Base-by-base conservation (phyloP, 805 yeast genomes). In the Saccharomycopsis synnaedendra region DNA sequence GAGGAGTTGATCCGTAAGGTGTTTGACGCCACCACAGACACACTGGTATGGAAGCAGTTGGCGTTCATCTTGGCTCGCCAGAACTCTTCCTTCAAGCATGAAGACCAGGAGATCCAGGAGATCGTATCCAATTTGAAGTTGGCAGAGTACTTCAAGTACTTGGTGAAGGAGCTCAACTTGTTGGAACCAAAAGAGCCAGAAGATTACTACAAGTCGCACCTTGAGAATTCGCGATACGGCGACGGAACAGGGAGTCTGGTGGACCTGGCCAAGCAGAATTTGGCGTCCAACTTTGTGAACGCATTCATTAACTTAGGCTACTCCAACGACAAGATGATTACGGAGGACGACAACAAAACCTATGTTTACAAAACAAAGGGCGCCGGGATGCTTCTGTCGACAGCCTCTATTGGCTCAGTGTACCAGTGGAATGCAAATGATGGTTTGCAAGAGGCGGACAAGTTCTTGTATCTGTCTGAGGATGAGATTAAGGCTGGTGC, bases 401-500 rank as follows among this genome's bases (percentile, higher is more conserved):
- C 95, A 28, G 97, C 97, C 3, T 80, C 93, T 44, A 73, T 90
- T 47, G 99, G 97, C 48, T 73, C 94, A 4, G 74, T 93, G 54
- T 80, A 81, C 61, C 87, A 86, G 60, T 93, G 99, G 99, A 85
- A 90, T 65, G 73, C 76, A 48, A 77, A 80, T 57, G 90, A 85
- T 56, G 97, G 97, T 54, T 74, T 93, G 55, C 96, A 90, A 66
- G 78, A 77, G 49, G 72, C 93, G 57, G 97, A 93, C 66, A 85
- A 84, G 64, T 89, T 83, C 63, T 69, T 90, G 49, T 89, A 89
- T 60, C 82, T 95, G 3, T 75, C 80, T 11, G 95, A 88, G 57
- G 82, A 79, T 50, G 90, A 86, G 59, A 78, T 89, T 56, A 87
- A 87, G 67, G 96, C 97, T 5, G 99, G 99, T 66, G 96, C 98